Evolutionary conservation across 208 protist species (phyloP).

Genomic region (Acanthamoeba castellanii): DNA sequence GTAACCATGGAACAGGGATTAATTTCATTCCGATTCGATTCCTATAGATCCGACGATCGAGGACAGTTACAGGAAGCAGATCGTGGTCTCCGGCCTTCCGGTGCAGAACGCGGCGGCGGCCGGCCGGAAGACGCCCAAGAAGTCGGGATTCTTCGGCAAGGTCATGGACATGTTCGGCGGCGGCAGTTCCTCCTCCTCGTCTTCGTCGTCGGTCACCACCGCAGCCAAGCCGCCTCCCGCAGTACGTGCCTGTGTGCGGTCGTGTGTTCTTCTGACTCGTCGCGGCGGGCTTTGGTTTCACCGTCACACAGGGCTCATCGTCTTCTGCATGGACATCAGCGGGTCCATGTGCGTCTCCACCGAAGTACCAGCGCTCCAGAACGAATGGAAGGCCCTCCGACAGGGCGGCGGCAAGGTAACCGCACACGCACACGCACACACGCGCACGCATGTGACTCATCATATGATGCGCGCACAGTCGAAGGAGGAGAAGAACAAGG

Average conservation of each 20-base stretch:
- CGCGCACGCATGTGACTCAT: neutral
- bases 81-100: constrained; percentile 25
- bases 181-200: neutral
- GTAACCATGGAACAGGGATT: neutral
- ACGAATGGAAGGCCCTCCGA: constrained; percentile 35
- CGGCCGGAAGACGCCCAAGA: neutral
- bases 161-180: neutral
- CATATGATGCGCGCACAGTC: neutral
- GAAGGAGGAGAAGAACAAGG: constrained; percentile 10
- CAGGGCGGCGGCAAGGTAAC: neutral
- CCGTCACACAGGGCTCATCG: neutral
- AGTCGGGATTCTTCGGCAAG: neutral
- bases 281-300: no score
- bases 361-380: constrained; percentile 54
- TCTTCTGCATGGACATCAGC: constrained; percentile 53
- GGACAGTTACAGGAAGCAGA: constrained; percentile 38
- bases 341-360: constrained; percentile 74
- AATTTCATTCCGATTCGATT: neutral
- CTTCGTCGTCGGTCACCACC: neutral
- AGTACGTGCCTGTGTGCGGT: neutral
- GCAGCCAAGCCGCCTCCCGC: neutral
- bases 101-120: neutral
- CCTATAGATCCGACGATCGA: constrained; percentile 35
- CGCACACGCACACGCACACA: neutral
- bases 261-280: no score